phyloP scores from a whole-genome alignment of 192 early-diverging fungal genomes.

The Rhizophlyctis rosea region DNA sequence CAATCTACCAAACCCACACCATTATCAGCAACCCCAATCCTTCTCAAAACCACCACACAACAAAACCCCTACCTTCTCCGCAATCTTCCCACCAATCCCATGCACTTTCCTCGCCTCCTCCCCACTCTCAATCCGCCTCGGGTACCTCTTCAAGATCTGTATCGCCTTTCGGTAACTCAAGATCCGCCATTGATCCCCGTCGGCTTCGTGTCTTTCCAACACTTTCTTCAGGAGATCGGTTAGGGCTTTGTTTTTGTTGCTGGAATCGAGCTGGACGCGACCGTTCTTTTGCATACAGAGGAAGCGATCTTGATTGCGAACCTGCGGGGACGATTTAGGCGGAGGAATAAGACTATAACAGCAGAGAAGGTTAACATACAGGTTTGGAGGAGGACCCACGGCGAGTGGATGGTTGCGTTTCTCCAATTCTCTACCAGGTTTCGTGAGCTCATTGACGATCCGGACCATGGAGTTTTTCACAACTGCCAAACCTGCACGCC shows the following conservation, averaged over 20 bases:
- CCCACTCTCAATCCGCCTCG: constrained; percentile 27
- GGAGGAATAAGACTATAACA: not conserved
- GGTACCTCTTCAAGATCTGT: constrained; percentile 29
- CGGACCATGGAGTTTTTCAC: not conserved
- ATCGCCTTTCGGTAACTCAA: constrained; percentile 41
- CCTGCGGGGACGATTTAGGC: not conserved
- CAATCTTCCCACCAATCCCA: constrained; percentile 43
- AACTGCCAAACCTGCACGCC: not conserved
- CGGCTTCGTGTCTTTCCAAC: constrained; percentile 38
- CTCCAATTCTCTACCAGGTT: not conserved
- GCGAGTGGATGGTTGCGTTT: no score
- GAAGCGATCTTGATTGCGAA: constrained; percentile 2
- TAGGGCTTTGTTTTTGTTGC: constrained; percentile 21
- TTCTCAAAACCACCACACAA: not conserved
- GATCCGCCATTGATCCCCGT: constrained; percentile 42
- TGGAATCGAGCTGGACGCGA: not conserved
- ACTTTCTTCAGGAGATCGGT: constrained; percentile 25
- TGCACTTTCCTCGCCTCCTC: constrained; percentile 34
- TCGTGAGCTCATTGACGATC: not conserved
- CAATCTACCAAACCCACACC: constrained; percentile 15
- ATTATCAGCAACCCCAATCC: constrained; percentile 17
- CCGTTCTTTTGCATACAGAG: constrained; percentile 23
- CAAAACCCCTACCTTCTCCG: constrained; percentile 31
- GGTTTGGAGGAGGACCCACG: not conserved
- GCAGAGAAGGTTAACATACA: not conserved